Base-by-base conservation (phyloP, 2,329 filamentous ascomycete species). In the Exophiala calicioides region DNA sequence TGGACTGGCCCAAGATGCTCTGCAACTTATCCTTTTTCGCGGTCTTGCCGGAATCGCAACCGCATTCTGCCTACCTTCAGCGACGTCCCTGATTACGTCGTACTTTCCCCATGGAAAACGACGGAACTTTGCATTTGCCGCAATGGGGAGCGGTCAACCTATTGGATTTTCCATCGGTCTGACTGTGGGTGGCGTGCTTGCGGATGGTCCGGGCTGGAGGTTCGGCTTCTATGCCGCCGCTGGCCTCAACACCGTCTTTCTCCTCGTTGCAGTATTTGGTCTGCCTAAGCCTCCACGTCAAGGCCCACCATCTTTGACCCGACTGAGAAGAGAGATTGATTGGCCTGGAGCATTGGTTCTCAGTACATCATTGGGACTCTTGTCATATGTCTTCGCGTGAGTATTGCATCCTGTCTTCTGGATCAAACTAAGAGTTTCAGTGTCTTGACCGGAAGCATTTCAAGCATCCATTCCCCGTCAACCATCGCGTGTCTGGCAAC, bases 81-180 rank as follows among this genome's bases (percentile, higher is more conserved):
- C 74, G 0, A 71, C 79, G 1, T 70, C 68, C 37, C 68, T 79
- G 36, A 71, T 79, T 49, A 74, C 74, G 0, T 66, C 64, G 21
- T 70, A 68, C 2, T 72, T 77, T 24, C 69, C 71, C 1, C 57
- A 65, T 13, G 76, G 75, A 0, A 68, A 67, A 48, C 59, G 66
- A 16, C 65, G 77, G 3, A 79, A 80, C 50, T 62, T 78, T 12
- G 77, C 71, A 0, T 79, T 80, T 52, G 71, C 75, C 0, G 68
- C 66, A 4, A 65, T 79, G 59, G 76, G 78, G 2, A 68, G 69
- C 10, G 73, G 72, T 1, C 74, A 78, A 44, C 75, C 76, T 0
- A 54, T 79, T 8, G 78, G 77, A 0, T 80, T 77, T 45, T 68
- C 66, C 0, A 48, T 79, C 0, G 77, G 78, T 1, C 64, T 81